Evolutionary conservation across 169 alveolate species (phyloP).

Genomic region (Theileria annulata): DNA sequence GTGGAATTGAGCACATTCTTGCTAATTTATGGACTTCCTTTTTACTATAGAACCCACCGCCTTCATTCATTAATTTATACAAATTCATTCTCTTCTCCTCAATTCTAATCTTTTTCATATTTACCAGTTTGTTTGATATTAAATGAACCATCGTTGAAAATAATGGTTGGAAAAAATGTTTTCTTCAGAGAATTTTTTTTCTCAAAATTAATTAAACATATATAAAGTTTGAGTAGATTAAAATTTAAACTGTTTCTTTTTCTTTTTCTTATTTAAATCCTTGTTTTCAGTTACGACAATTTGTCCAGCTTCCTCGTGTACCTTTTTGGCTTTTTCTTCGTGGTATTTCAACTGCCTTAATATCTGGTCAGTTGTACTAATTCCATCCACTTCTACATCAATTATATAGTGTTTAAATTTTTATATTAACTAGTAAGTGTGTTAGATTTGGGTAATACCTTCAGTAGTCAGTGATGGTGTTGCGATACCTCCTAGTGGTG

Average conservation of each 20-base stretch:
- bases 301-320: slow-evolving; percentile 71
- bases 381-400: slow-evolving; percentile 39
- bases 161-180: not conserved
- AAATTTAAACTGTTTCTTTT: slow-evolving; percentile 73
- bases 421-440: not conserved
- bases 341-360: slow-evolving; percentile 66
- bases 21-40: slow-evolving; percentile 61
- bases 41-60: slow-evolving; percentile 44
- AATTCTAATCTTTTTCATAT: not conserved
- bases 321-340: slow-evolving; percentile 72
- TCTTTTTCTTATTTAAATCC: slow-evolving; percentile 68
- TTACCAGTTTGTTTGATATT: not conserved
- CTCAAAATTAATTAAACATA: not conserved
- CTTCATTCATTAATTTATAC: slow-evolving; percentile 60
- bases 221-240: slow-evolving; percentile 27
- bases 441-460: not conserved
- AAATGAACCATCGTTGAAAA: not conserved
- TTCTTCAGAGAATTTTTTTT: not conserved
- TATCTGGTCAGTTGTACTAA: slow-evolving; percentile 48
- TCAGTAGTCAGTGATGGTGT: slow-evolving; percentile 54
- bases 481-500: slow-evolving; percentile 62
- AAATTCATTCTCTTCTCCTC: slow-evolving; percentile 58
- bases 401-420: not conserved
- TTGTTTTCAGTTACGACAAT: slow-evolving; percentile 47
- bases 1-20: slow-evolving; percentile 49